A percentile compares a stretch with the other conserved stretches of the same genome.
These are phyloP conservation scores for Bacidia rubella DNA, from an alignment of 495 filamentous ascomycete species.

Conservation along the genomic window DNA sequence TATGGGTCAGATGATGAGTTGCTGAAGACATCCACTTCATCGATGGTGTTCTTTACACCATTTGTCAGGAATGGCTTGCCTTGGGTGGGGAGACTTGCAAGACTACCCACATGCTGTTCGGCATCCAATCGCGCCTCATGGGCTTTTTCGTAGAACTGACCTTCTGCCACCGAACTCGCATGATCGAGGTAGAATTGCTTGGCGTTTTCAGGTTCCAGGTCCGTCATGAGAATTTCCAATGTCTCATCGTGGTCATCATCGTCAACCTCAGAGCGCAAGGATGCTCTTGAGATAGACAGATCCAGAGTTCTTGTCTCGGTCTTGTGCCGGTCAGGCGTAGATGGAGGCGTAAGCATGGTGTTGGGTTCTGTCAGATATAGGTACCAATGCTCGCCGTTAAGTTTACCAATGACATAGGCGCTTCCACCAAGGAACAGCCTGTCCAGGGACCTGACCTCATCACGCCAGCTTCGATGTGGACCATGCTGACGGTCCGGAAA, in stretches of 20 bases:
- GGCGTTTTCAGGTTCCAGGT: slow-evolving; percentile 81
- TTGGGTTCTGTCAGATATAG: slow-evolving; percentile 86
- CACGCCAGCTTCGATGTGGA: slow-evolving; percentile 92
- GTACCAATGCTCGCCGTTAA: slow-evolving; percentile 99
- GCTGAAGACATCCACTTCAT: slow-evolving; percentile 63
- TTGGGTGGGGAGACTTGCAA: slow-evolving; percentile 24
- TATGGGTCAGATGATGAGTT: slow-evolving; percentile 56
- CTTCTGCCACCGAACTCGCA: slow-evolving; percentile 79
- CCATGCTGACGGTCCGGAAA: slow-evolving; percentile 91
- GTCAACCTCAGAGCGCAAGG: slow-evolving; percentile 21
- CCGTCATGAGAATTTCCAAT: slow-evolving; percentile 95
- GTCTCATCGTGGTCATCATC: slow-evolving; percentile 64
- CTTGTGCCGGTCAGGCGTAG: slow-evolving; percentile 49
- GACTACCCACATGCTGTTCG: slow-evolving; percentile 36
- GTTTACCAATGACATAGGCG: slow-evolving; percentile 98
- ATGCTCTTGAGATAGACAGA: slow-evolving; percentile 24
- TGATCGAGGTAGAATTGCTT: slow-evolving; percentile 94
- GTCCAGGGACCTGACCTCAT: slow-evolving; percentile 87
- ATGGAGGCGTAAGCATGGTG: slow-evolving; percentile 68
- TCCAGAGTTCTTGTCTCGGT: slow-evolving; percentile 60
- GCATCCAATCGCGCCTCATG: slow-evolving; percentile 41
- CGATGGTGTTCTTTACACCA: slow-evolving; percentile 30
- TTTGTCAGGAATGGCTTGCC: neutral
- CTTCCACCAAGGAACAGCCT: slow-evolving; percentile 81
- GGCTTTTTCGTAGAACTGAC: slow-evolving; percentile 51